A percentile compares a stretch with the other conserved stretches of the same genome.
phyloP scores from a whole-genome alignment of 352 stramenopile species.

The Phytophthora constricta region DNA sequence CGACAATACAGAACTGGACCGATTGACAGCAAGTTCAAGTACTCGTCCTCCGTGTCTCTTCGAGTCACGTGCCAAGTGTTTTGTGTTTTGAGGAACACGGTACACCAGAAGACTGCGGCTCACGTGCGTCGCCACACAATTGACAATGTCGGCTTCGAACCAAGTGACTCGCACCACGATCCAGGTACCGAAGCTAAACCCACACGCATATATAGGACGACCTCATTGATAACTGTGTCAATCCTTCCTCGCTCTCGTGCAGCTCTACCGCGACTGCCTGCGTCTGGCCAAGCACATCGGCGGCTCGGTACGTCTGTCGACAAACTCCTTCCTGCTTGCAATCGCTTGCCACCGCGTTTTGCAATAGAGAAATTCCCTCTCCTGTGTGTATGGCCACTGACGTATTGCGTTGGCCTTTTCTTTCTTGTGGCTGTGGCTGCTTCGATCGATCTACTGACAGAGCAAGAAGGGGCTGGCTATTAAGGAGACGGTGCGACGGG shows the following conservation, averaged over 20 bases:
- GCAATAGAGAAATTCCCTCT: too few relatives aligned
- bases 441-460: constrained; percentile 31
- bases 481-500: constrained; percentile 66
- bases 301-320: constrained; percentile 58
- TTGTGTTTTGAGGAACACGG: constrained; percentile 4
- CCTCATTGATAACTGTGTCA: not conserved
- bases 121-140: not conserved
- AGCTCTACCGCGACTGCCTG: constrained; percentile 88
- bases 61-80: constrained; percentile 6
- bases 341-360: not conserved
- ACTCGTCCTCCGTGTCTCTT: constrained; percentile 24
- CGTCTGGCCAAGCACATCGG: constrained; percentile 89
- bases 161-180: constrained; percentile 80
- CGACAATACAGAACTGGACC: too few relatives aligned
- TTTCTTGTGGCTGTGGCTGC: constrained; percentile 1
- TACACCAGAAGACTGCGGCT: not conserved
- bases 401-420: not conserved
- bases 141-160: constrained; percentile 52
- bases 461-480: constrained; percentile 88
- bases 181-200: constrained; percentile 61
- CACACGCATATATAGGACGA: too few relatives aligned
- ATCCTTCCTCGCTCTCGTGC: not conserved
- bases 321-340: not conserved
- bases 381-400: constrained; percentile 4
- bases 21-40: too few relatives aligned